phyloP scores from a whole-genome alignment of 768 basidiomycete species.

The Udeniomyces megalosporus region DNA sequence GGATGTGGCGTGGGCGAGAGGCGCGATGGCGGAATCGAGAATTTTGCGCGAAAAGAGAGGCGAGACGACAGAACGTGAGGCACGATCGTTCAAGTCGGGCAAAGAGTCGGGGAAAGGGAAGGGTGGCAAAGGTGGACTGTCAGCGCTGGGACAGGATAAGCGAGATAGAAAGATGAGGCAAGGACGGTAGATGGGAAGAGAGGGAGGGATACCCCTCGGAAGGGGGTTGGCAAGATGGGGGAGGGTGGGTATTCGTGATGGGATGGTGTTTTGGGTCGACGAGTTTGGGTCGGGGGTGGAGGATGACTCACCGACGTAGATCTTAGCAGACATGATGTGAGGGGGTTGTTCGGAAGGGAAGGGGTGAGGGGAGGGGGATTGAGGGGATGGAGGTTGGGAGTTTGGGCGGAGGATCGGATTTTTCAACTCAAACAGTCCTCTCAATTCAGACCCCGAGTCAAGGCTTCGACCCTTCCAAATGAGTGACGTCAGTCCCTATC shows the following conservation, averaged over 20 bases:
- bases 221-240: no score
- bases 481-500: no score
- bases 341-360: not conserved
- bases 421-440: no score
- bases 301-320: constrained; percentile 28
- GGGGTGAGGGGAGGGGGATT: not conserved
- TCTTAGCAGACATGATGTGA: constrained; percentile 23
- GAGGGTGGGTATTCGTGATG: no score
- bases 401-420: no score
- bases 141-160: not conserved
- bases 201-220: not conserved
- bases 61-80: not conserved
- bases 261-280: no score
- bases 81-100: not conserved
- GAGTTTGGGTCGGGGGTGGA: not conserved
- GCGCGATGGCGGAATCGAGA: no score
- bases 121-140: not conserved
- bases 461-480: no score
- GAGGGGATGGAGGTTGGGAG: no score
- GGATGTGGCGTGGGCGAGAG: no score
- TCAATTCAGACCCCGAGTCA: no score
- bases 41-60: no score
- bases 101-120: constrained; percentile 10
- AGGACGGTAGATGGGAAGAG: not conserved
- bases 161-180: not conserved